Percentiles rank a stretch among this genome's conserved stretches.
Conservation (phyloP, 352 stramenopile genomes). For the Phytophthora citrophthora region DNA sequence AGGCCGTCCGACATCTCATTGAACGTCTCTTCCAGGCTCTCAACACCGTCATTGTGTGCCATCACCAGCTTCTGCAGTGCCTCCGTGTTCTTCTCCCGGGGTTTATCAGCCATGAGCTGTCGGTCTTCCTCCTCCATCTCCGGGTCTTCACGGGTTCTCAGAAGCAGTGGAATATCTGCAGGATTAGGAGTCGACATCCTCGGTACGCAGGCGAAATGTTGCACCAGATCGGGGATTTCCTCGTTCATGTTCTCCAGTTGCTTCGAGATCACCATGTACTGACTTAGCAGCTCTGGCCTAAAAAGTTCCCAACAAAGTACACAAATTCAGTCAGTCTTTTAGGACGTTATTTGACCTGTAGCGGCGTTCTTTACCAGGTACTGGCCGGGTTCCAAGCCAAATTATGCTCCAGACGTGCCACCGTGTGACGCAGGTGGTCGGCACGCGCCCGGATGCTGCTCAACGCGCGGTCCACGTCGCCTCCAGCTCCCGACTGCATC, state of each 20-base stretch:
- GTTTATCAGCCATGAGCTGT: conserved; percentile 73
- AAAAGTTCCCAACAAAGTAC: too few species aligned
- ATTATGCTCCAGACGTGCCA: conserved; percentile 78
- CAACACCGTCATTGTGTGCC: conserved; percentile 76
- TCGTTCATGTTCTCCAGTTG: conserved; percentile 91
- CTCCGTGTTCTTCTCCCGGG: conserved; percentile 71
- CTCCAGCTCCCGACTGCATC: conserved; percentile 52
- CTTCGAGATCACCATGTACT: conserved; percentile 90
- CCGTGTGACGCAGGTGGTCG: conserved; percentile 82
- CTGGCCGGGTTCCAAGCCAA: conserved; percentile 82
- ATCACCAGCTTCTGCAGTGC: conserved; percentile 67
- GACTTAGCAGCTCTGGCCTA: conserved; percentile 82
- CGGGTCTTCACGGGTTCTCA: conserved; percentile 83
- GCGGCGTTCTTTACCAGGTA: conserved; percentile 56
- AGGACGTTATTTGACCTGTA: too few species aligned
- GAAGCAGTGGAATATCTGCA: conserved; percentile 74
- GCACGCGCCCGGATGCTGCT: conserved; percentile 82
- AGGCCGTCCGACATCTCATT: conserved; percentile 86
- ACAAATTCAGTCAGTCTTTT: too few species aligned
- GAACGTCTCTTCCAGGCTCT: conserved; percentile 83
- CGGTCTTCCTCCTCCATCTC: conserved; percentile 88
- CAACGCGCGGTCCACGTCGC: conserved; percentile 79
- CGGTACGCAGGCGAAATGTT: conserved; percentile 85
- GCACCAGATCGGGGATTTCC: conserved; percentile 83
- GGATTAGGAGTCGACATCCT: conserved; percentile 85